Evolutionary conservation across 2,329 filamentous ascomycete species (phyloP).

Genomic region (Calonectria hawksworthii): DNA sequence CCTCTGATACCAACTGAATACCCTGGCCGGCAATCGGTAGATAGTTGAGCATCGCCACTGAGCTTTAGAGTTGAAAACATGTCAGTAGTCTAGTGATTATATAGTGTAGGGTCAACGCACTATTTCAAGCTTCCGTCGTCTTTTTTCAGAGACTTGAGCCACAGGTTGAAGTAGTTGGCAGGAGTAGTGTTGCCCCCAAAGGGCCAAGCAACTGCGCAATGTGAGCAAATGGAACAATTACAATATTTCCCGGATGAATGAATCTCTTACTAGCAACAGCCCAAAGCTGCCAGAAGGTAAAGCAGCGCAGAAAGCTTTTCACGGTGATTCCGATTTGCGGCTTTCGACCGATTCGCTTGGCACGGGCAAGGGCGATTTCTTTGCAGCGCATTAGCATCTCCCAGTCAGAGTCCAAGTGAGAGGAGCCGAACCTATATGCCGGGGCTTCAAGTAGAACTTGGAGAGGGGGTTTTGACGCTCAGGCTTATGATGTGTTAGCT

Average conservation of each 20-base stretch:
- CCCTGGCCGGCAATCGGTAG: slow-evolving; percentile 23
- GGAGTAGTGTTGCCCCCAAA: slow-evolving; percentile 13
- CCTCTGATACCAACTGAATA: slow-evolving; percentile 14
- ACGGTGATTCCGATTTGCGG: slow-evolving; percentile 4
- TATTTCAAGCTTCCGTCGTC: slow-evolving; percentile 6
- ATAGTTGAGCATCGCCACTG: slow-evolving; percentile 31
- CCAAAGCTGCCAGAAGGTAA: slow-evolving; percentile 10
- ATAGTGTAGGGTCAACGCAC: background rate
- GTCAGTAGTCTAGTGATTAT: background rate
- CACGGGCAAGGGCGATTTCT: slow-evolving; percentile 16
- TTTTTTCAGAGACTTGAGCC: slow-evolving; percentile 13
- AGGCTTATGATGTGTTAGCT: background rate
- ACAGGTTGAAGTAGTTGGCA: slow-evolving; percentile 7
- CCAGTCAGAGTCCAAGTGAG: background rate
- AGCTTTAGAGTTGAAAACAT: background rate
- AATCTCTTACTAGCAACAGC: background rate
- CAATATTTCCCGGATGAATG: background rate
- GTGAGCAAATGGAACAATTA: background rate
- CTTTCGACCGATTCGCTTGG: background rate
- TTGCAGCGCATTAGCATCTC: background rate
- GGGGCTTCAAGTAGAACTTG: slow-evolving; percentile 11
- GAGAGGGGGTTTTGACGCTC: slow-evolving; percentile 11
- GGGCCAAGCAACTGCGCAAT: background rate
- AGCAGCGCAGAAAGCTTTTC: slow-evolving; percentile 2
- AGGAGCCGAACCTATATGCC: background rate